These are phyloP conservation scores for Leishmania arabica DNA, from an alignment of 208 protist species.

Conservation along the genomic window DNA sequence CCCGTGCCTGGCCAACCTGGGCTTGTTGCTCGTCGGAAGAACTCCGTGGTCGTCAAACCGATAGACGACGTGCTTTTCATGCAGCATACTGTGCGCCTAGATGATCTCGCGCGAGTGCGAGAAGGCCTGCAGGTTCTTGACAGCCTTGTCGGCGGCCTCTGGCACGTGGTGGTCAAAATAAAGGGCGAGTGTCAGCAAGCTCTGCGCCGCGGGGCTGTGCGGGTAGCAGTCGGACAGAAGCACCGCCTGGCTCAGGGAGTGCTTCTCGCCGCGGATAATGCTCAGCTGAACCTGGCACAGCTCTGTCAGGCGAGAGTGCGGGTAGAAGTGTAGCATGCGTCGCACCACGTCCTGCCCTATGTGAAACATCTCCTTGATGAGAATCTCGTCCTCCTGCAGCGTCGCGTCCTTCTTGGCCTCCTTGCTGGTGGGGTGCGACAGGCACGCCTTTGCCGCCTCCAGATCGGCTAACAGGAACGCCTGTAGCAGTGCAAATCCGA, in stretches of 20 bases:
- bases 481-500: slow-evolving; percentile 47
- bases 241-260: slow-evolving; percentile 54
- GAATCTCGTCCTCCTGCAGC: slow-evolving; percentile 34
- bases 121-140: slow-evolving; percentile 73
- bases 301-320: slow-evolving; percentile 51
- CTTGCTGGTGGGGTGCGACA: slow-evolving; percentile 21
- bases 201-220: slow-evolving; percentile 60
- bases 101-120: slow-evolving; percentile 60
- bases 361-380: slow-evolving; percentile 49
- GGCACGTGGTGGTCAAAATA: slow-evolving; percentile 69
- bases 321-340: slow-evolving; percentile 60
- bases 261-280: slow-evolving; percentile 38
- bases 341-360: slow-evolving; percentile 45
- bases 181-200: slow-evolving; percentile 62
- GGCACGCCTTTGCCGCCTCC: slow-evolving; percentile 27
- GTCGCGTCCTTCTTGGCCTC: slow-evolving; percentile 23
- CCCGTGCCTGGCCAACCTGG: slow-evolving; percentile 32
- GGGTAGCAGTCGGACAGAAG: slow-evolving; percentile 65
- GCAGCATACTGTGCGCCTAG: slow-evolving; percentile 38
- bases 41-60: slow-evolving; percentile 74
- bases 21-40: slow-evolving; percentile 56
- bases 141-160: slow-evolving; percentile 65
- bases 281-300: slow-evolving; percentile 37
- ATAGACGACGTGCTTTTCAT: slow-evolving; percentile 52
- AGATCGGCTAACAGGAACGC: slow-evolving; percentile 44